A percentile compares a stretch with the other conserved stretches of the same genome.
Conservation (phyloP, 192 early-diverging fungal species). For the Funneliformis mosseae region DNA sequence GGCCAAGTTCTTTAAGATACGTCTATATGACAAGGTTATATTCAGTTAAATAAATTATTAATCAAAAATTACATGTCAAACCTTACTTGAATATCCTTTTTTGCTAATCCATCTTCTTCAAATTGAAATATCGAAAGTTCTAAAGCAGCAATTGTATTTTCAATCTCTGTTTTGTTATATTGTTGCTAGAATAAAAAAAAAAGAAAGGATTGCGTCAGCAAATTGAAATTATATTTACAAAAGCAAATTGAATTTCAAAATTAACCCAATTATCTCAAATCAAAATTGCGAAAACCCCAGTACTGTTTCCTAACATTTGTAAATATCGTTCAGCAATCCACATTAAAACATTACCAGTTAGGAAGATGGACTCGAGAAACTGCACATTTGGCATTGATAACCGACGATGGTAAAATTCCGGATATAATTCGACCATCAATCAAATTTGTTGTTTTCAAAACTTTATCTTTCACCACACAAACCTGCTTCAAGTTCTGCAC, state of each 20-base stretch:
- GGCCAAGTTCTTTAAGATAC: conserved; percentile 42
- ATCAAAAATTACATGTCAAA: background rate
- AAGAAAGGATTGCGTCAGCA: background rate
- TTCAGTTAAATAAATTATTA: background rate
- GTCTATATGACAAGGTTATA: conserved; percentile 28
- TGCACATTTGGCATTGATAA: background rate
- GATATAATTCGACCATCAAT: background rate
- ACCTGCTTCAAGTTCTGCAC: conserved; percentile 31
- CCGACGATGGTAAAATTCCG: background rate
- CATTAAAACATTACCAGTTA: background rate
- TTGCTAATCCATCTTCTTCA: conserved; percentile 26
- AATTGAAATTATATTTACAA: background rate
- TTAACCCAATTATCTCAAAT: background rate
- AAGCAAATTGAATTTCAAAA: background rate
- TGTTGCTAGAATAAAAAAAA: conserved; percentile 22
- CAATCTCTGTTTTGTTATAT: conserved; percentile 31
- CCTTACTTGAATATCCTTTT: conserved; percentile 32
- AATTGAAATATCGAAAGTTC: conserved; percentile 11
- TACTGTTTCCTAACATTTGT: background rate
- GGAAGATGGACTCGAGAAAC: background rate
- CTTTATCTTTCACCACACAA: conserved; percentile 18
- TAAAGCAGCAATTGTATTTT: conserved; percentile 3
- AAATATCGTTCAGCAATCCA: background rate
- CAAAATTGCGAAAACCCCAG: background rate
- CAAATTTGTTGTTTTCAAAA: background rate